Evolutionary conservation across 2,329 filamentous ascomycete species (phyloP).

Genomic region (Aspergillus caelatus): DNA sequence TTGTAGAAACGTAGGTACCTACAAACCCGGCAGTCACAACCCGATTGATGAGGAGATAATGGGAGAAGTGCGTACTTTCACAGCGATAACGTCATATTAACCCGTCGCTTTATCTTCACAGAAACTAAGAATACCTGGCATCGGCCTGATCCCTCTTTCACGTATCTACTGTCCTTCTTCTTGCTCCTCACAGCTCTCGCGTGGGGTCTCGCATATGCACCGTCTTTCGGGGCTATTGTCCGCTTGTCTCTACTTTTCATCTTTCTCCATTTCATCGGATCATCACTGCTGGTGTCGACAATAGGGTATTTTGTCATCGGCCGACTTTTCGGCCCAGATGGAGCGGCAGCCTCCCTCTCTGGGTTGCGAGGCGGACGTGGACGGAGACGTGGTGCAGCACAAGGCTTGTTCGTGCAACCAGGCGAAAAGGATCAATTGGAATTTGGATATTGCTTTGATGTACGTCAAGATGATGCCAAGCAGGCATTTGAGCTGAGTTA

Average conservation of each 20-base stretch:
- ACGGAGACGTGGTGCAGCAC: slow-evolving; percentile 51
- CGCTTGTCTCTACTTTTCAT: slow-evolving; percentile 54
- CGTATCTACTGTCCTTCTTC: slow-evolving; percentile 70
- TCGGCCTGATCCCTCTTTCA: slow-evolving; percentile 69
- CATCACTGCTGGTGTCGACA: slow-evolving; percentile 62
- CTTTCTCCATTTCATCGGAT: slow-evolving; percentile 63
- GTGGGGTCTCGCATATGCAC: slow-evolving; percentile 61
- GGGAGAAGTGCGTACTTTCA: neutral
- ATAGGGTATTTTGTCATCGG: slow-evolving; percentile 68
- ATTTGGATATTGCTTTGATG: slow-evolving; percentile 73
- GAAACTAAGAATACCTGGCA: slow-evolving; percentile 74
- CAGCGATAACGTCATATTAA: neutral
- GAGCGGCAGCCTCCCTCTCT: slow-evolving; percentile 46
- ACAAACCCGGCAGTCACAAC: neutral
- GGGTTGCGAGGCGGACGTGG: slow-evolving; percentile 50
- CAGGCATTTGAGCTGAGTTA: neutral
- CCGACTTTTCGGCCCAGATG: slow-evolving; percentile 61
- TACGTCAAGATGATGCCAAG: slow-evolving; percentile 27
- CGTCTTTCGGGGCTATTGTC: slow-evolving; percentile 49
- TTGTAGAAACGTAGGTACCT: slow-evolving; percentile 1
- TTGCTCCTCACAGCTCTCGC: slow-evolving; percentile 57
- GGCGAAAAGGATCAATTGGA: slow-evolving; percentile 62
- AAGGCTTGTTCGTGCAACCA: slow-evolving; percentile 62
- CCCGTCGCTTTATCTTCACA: slow-evolving; percentile 26
- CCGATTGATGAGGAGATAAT: neutral